Evolutionary conservation across 108 stramenopile species (phyloP), one percentile per base, ranked within the genome.

Genomic region (Cyclotella cryptica): DNA sequence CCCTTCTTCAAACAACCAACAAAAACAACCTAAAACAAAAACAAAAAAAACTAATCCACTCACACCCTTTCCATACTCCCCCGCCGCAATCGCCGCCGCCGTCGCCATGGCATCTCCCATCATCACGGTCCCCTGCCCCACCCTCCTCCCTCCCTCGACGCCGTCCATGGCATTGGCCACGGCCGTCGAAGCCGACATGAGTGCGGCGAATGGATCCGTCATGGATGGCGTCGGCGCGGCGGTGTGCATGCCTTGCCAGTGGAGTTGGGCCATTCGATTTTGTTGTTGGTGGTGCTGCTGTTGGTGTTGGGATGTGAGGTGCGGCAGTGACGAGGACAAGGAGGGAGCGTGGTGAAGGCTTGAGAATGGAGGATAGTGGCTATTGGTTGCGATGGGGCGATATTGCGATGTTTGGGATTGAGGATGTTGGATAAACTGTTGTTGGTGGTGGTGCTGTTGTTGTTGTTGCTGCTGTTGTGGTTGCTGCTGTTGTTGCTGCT

Each of bases 171-270:
- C 53, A 11, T 44, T 39, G 35, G 69, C 69, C 29, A 45, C 54
- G 26, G 69, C 69, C 18, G 69, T 55, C 52, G 53, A 41, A 6
- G 69, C 69, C 22, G 69, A 69, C 69, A 69, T 69, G n/a, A 69
- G 69, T 41, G 54, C 69, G 35, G 54, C 53, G 39, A 69, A 55
- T 1, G 69, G 69, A 22, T 69, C 68, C 7, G 43, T 29, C 24
- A 8, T 43, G 35, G 24, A 39, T 7, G 15, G 55, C 12, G 4
- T 35, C 60, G 29, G 9, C 27, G n/a, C n/a, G n/a, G 35, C 35
- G 35, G 35, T 61, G 60, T 13, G 29, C 3, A 15, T 61, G 60
- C 60, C 60, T 35, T 12, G 55, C 55, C 60, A 61, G 29, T 39
- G 35, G 35, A 35, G 35, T 35, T 35, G 35, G 4, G 35, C 35